Evolutionary conservation across 1,284 basidiomycete genomes (phyloP).

Genomic region (Somion occarium): DNA sequence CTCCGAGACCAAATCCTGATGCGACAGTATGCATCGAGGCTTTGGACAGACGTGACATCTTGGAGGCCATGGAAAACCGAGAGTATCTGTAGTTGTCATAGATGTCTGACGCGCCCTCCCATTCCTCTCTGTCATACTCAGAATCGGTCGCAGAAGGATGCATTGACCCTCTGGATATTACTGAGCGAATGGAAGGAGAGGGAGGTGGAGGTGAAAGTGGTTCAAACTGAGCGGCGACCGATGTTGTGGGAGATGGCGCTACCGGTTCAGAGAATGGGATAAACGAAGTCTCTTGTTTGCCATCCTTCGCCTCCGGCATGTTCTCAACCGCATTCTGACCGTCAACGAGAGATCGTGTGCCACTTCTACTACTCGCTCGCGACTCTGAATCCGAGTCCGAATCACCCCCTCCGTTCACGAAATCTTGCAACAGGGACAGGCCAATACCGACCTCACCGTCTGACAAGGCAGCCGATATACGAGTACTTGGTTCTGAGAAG

Average conservation of each 20-base stretch:
- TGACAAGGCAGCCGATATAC: slow-evolving; percentile 31
- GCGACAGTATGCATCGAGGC: slow-evolving; percentile 22
- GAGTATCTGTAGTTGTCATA: slow-evolving; percentile 76
- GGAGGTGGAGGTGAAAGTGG: slow-evolving; percentile 4
- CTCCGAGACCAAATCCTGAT: slow-evolving; percentile 17
- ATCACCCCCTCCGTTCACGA: slow-evolving; percentile 32
- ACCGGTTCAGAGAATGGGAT: background rate
- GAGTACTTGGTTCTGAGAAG: slow-evolving; percentile 22
- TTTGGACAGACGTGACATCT: slow-evolving; percentile 30
- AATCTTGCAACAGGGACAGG: slow-evolving; percentile 54
- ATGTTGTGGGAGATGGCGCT: background rate
- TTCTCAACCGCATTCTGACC: background rate
- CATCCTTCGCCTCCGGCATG: background rate
- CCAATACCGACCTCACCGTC: slow-evolving; percentile 68
- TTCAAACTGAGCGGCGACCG: background rate
- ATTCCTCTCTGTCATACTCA: slow-evolving; percentile 41
- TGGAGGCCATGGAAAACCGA: slow-evolving; percentile 48
- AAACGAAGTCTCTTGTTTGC: background rate
- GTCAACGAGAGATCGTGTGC: background rate
- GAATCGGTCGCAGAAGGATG: slow-evolving; percentile 19
- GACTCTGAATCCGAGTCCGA: background rate
- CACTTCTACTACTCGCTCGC: background rate
- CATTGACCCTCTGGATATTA: slow-evolving; percentile 10
- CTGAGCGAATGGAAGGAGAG: slow-evolving; percentile 7
- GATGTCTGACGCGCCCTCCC: slow-evolving; percentile 62